Conservation (phyloP, 2,329 filamentous ascomycete genomes). For the Fusarium duplospermum region DNA sequence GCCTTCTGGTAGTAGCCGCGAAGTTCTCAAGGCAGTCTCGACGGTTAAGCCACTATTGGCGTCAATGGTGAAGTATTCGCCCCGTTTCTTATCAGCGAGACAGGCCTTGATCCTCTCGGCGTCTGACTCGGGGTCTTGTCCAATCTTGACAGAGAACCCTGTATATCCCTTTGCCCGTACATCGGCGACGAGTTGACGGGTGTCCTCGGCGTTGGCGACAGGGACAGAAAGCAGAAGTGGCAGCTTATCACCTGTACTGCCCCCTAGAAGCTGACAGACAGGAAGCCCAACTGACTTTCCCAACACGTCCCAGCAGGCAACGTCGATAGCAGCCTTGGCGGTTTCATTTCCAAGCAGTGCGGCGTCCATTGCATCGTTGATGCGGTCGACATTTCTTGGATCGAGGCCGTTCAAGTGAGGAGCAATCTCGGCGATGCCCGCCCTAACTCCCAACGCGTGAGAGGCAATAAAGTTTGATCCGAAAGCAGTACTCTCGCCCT, state of each 20-base stretch:
- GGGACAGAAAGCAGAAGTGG: constrained; percentile 15
- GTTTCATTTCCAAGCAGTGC: constrained; percentile 10
- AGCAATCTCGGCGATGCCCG: constrained; percentile 17
- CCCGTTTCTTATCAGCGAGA: constrained; percentile 3
- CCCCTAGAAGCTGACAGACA: constrained; percentile 19
- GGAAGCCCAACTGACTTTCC: constrained; percentile 18
- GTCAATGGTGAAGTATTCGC: constrained; percentile 13
- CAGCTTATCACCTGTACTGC: constrained; percentile 4
- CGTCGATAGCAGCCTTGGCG: constrained; percentile 9
- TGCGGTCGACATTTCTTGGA: constrained; percentile 15
- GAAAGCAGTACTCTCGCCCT: constrained; percentile 20
- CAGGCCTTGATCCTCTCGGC: constrained; percentile 7
- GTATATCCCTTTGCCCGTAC: constrained; percentile 1
- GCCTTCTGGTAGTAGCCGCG: constrained; percentile 8
- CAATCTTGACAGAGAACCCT: constrained; percentile 18
- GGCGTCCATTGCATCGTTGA: constrained; percentile 20
- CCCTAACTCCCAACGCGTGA: constrained; percentile 10
- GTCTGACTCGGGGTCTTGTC: not conserved
- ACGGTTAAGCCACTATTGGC: constrained; percentile 20
- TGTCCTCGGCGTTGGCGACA: constrained; percentile 8
- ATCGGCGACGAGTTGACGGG: not conserved
- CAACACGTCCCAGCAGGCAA: constrained; percentile 23
- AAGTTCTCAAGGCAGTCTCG: constrained; percentile 11
- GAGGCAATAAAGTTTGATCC: constrained; percentile 14
- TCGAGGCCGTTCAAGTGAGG: constrained; percentile 18